phyloP scores from a whole-genome alignment of 441 rosid species.

The Bocquillonia castaneifolia region DNA sequence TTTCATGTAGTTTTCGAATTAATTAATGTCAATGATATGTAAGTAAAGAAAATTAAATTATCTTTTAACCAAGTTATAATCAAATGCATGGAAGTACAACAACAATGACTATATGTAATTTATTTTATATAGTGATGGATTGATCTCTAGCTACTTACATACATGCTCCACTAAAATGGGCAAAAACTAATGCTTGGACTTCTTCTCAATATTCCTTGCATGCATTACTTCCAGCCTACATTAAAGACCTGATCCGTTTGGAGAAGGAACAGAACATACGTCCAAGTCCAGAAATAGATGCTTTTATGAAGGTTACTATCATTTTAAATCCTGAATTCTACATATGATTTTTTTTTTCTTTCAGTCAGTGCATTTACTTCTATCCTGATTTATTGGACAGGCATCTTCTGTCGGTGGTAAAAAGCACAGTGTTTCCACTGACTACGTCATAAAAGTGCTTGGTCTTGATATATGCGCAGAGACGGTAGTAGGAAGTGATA shows the following conservation, averaged over 20 bases:
- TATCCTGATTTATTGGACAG: constrained; percentile 31
- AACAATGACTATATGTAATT: background rate
- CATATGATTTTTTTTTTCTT: background rate
- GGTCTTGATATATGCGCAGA: constrained; percentile 90
- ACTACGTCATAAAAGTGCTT: constrained; percentile 75
- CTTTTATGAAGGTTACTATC: constrained; percentile 76
- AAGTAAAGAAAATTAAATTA: too few relatives aligned
- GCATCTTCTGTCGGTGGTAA: constrained; percentile 74
- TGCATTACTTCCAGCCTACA: constrained; percentile 37
- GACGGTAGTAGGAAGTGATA: constrained; percentile 81
- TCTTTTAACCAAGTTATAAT: background rate
- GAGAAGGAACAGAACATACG: constrained; percentile 67
- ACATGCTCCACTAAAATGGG: background rate
- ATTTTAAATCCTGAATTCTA: constrained; percentile 19
- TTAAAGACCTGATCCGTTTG: constrained; percentile 55
- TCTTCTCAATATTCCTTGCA: background rate
- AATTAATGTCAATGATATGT: background rate
- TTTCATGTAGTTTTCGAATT: too few relatives aligned
- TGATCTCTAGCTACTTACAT: background rate
- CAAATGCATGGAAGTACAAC: background rate
- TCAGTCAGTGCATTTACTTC: background rate
- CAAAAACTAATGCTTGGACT: background rate
- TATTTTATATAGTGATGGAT: background rate
- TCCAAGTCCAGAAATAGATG: constrained; percentile 86
- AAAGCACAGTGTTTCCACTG: constrained; percentile 74